A percentile compares a stretch with the other conserved stretches of the same genome.
Conservation (phyloP, 1,139 yeast genomes). For the Arxiozyma telluris region DNA sequence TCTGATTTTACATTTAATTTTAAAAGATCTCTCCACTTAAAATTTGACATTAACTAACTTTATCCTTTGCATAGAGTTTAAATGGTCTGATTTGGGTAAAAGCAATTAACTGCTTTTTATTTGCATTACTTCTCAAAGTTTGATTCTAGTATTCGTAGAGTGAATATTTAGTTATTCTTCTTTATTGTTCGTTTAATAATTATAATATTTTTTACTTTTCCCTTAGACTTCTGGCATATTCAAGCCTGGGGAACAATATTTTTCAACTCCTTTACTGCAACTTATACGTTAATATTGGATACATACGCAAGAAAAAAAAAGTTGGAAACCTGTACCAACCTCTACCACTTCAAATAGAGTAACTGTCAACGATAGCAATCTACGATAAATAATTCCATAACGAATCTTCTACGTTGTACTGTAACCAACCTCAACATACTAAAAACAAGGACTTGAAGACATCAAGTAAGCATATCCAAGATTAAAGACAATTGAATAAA, state of each 20-base stretch:
- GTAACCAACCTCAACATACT: too few relatives aligned
- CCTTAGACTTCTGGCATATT: background rate
- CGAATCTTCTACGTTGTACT: too few relatives aligned
- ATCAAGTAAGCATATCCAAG: background rate
- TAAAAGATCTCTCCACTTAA: slow-evolving; percentile 40
- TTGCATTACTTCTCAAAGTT: too few relatives aligned
- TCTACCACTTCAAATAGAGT: too few relatives aligned
- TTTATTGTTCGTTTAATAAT: too few relatives aligned
- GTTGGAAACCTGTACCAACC: too few relatives aligned
- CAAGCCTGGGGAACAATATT: background rate
- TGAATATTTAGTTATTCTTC: background rate
- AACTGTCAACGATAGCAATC: too few relatives aligned
- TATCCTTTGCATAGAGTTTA: background rate
- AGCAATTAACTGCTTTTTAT: background rate
- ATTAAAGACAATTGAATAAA: background rate
- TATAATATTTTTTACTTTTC: too few relatives aligned
- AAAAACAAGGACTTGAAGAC: background rate
- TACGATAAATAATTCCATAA: too few relatives aligned
- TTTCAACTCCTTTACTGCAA: background rate
- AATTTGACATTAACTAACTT: slow-evolving; percentile 30
- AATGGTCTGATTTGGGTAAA: background rate
- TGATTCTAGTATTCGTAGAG: too few relatives aligned
- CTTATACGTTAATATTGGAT: too few relatives aligned
- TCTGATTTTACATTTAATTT: slow-evolving; percentile 39
- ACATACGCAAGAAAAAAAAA: too few relatives aligned